These are phyloP conservation scores for Fusarium irregulare DNA, from an alignment of 2,329 filamentous ascomycete genomes.

Conservation along the genomic window DNA sequence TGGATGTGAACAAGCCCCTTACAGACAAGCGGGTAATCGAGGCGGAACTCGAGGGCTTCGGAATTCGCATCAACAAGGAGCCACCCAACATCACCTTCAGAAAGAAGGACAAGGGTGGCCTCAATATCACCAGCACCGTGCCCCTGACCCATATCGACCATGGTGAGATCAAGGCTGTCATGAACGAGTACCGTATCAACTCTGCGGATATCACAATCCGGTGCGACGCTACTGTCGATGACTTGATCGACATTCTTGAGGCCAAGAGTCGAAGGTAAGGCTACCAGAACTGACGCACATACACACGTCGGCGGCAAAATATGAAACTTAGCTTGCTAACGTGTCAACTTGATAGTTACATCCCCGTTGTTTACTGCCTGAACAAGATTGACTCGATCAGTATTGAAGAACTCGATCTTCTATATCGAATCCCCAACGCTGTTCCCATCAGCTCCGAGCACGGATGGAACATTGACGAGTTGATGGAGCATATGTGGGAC, in stretches of 20 bases:
- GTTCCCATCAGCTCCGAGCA: constrained; percentile 97
- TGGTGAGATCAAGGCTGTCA: constrained; percentile 97
- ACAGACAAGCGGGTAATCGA: constrained; percentile 98
- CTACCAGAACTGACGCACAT: constrained; percentile 9
- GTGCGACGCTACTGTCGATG: constrained; percentile 96
- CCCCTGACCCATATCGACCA: constrained; percentile 92
- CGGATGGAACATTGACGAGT: constrained; percentile 97
- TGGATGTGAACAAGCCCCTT: constrained; percentile 98
- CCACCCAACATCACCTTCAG: constrained; percentile 99
- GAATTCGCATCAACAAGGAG: constrained; percentile 96
- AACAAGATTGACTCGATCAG: constrained; percentile 99
- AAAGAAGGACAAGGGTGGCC: constrained; percentile 98
- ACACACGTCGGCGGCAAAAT: not conserved
- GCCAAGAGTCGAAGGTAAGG: constrained; percentile 78
- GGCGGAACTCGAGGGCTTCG: constrained; percentile 93
- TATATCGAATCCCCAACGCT: constrained; percentile 96
- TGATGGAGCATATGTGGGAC: constrained; percentile 99
- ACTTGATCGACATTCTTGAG: constrained; percentile 95
- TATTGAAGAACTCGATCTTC: constrained; percentile 94
- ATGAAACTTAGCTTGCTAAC: constrained; percentile 27
- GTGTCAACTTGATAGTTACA: constrained; percentile 72
- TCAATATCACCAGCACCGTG: constrained; percentile 95
- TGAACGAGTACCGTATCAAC: constrained; percentile 96
- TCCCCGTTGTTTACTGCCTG: constrained; percentile 97
- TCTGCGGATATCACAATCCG: constrained; percentile 98